Base-by-base conservation (phyloP, 73 alveolate genomes). In the Blepharisma stoltei region DNA sequence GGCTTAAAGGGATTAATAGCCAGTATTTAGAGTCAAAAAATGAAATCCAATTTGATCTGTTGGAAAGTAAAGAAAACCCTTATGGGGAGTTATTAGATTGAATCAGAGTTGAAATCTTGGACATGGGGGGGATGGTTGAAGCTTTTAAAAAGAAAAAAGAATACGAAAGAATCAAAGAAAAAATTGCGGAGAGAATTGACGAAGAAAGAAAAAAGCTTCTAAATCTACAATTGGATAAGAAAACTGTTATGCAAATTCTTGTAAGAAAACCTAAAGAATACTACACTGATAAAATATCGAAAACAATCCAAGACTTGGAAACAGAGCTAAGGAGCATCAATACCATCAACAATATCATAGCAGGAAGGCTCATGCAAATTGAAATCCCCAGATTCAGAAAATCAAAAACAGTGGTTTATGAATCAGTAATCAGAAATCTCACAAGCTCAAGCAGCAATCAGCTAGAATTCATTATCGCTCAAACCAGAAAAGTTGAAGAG, bases 41-140 rank as follows among this genome's bases (percentile, higher is more conserved):
- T 60, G 73, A 38, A 60, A 38, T 14, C 18, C 14, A n/a, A 5
- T 14, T 38, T 5, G 73, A 14, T 60, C 49, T 14, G 4, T n/a
- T 60, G 38, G 18, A 14, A 20, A 38, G 23, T 8, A n/a, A 60
- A 60, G 73, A 60, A 60, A 60, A 60, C 47, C 73, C 73, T 60
- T 60, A 60, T 60, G 46, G 14, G 14, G 73, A 60, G 11, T 38
- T 60, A 2, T 14, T 60, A 18, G 11, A 60, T 60, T 60, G 73
- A 38, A 60, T 38, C 46, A 14, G 45, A 25, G 4, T 14, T 14
- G 73, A 60, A 8, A 60, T 60, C 23, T 38, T 60, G 14, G 73
- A 60, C 47, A 8, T 60, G 11, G 18, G 46, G 5, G 73, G 46
- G 23, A 60, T 60, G 48, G 23, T 60, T 60, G 73, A 60, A 14